Evolutionary conservation across 805 yeast genomes (phyloP).

Genomic region (Zygosaccharomyces bailii): DNA sequence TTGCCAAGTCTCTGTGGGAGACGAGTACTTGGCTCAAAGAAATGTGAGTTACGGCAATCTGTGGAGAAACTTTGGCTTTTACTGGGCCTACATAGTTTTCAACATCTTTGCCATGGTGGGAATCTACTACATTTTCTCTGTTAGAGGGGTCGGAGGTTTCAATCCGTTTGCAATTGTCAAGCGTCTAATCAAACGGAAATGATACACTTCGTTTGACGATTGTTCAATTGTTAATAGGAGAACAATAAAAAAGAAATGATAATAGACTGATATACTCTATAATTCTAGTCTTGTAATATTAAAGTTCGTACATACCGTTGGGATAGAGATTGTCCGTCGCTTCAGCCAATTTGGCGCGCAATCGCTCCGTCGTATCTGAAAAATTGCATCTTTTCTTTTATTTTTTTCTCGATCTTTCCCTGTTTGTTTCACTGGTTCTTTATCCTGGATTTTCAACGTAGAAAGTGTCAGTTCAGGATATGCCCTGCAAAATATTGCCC

Average conservation of each 20-base stretch:
- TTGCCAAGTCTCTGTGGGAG: slow-evolving; percentile 47
- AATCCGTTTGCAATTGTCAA: slow-evolving; percentile 8
- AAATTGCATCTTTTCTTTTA: background rate
- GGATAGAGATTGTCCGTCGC: background rate
- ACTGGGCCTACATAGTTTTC: slow-evolving; percentile 54
- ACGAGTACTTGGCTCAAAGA: slow-evolving; percentile 44
- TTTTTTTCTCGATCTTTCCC: background rate
- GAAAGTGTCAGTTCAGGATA: background rate
- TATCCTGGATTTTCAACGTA: background rate
- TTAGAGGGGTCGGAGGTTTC: slow-evolving; percentile 19
- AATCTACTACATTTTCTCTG: slow-evolving; percentile 31
- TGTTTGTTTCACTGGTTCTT: background rate
- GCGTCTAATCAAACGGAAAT: slow-evolving; percentile 3
- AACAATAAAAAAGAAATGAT: background rate
- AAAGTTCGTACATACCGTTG: too few relatives aligned
- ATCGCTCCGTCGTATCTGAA: background rate
- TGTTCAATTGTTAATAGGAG: background rate
- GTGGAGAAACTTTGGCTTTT: slow-evolving; percentile 68
- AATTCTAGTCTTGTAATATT: too few relatives aligned
- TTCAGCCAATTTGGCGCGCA: background rate
- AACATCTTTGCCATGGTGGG: slow-evolving; percentile 45
- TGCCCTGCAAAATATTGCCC: background rate
- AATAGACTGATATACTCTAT: too few relatives aligned
- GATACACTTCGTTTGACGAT: too few relatives aligned
- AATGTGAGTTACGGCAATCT: slow-evolving; percentile 45